Evolutionary conservation across 768 basidiomycete genomes (phyloP), one percentile per base, ranked within the genome.

Genomic region (Leucosporidium creatinivorum): DNA sequence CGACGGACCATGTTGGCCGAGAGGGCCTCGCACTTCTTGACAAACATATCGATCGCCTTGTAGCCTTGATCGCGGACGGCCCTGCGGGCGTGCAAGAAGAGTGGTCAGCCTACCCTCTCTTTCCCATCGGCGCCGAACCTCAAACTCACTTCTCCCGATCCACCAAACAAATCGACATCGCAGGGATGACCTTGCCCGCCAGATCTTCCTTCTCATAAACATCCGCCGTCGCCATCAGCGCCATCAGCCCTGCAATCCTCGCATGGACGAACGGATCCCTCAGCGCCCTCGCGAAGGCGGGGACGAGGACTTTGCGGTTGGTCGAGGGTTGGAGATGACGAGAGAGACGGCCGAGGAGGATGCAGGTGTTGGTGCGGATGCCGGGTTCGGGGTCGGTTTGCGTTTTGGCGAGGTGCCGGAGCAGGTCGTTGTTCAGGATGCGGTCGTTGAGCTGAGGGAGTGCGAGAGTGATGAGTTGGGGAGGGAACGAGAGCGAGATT

Each of bases 331-430:
- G 89, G 1, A 99, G 80, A 3, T 85, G 83, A 0, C 91, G 90
- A 0, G 89, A 93, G 8, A 99, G 82, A 10, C 94, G 85, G 23
- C 93, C 94, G 65, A 99, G 85, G 5, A 98, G 84, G 72, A 99
- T 97, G 75, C 92, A 94, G 0, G 96, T 96, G 75, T 98, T 98
- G 21, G 96, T 98, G 56, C 96, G 85, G 73, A 98, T 97, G 8
- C 93, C 93, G 4, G 93, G 85, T 79, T 99, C 96, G 1, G 87
- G 82, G 75, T 98, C 96, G 44, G 83, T 85, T 79, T 99, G 96
- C 79, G 90, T 87, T 75, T 90, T 91, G 3, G 94, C 94, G 28
- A 99, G 84, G 69, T 89, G 84, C 3, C 94, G 87, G 17, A 99
- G 84, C 25, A 99, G 85, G 68, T 99, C 96, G 74, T 98, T 99